Evolutionary conservation across 75 land plant genomes (phyloP).

Genomic region (Azolla pinnata): DNA sequence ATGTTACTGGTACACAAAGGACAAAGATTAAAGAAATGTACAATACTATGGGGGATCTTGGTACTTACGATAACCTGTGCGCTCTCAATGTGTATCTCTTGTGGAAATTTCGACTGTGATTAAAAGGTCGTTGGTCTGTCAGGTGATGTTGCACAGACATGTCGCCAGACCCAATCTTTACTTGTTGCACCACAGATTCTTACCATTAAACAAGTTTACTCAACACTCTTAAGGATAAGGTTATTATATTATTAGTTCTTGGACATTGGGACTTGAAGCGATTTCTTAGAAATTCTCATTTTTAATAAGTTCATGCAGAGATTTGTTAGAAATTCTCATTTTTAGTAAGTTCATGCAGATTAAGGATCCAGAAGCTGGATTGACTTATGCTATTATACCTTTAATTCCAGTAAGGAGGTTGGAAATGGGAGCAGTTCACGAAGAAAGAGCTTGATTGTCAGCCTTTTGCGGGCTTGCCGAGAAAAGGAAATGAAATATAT

Average conservation of each 20-base stretch:
- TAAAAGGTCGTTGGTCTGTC: conserved; percentile 4
- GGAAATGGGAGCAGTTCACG: conserved; percentile 67
- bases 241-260: conserved; percentile 7
- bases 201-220: conserved; percentile 51
- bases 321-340: no score
- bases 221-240: conserved; percentile 63
- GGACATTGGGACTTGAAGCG: not conserved
- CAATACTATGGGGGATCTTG: conserved; percentile 77
- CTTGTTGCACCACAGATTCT: conserved; percentile 60
- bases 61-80: conserved; percentile 22
- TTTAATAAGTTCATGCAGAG: no score
- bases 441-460: conserved; percentile 59
- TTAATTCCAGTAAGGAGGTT: conserved; percentile 43
- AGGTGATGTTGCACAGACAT: conserved; percentile 97
- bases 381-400: no score
- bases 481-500: conserved; percentile 91
- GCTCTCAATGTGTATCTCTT: not conserved
- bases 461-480: conserved; percentile 74
- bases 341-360: no score
- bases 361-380: no score
- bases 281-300: no score
- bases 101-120: not conserved
- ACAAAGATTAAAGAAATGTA: conserved; percentile 76
- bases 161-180: conserved; percentile 78
- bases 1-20: conserved; percentile 67